These are phyloP conservation scores for Centella asiatica DNA, from an alignment of 129 eudicot genomes.

Conservation along the genomic window DNA sequence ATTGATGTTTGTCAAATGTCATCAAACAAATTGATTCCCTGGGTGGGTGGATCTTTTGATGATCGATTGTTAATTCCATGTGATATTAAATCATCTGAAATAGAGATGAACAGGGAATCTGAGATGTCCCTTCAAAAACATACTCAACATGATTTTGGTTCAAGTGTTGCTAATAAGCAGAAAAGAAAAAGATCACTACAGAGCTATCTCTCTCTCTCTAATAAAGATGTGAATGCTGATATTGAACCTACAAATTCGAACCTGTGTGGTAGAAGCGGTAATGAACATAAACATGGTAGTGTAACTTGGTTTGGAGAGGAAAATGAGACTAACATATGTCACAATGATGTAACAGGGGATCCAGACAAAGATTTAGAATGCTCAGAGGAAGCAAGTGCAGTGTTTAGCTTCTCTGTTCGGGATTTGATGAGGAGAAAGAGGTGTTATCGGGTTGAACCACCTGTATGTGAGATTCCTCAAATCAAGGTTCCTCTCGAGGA, in stretches of 20 bases:
- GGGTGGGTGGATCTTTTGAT: slow-evolving; percentile 51
- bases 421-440: slow-evolving; percentile 95
- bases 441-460: slow-evolving; percentile 32
- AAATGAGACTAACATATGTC: slow-evolving; percentile 11
- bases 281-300: slow-evolving; percentile 16
- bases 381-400: slow-evolving; percentile 21
- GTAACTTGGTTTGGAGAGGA: slow-evolving; percentile 3
- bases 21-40: slow-evolving; percentile 36
- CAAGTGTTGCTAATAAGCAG: slow-evolving; percentile 20
- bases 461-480: slow-evolving; percentile 24
- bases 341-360: slow-evolving; percentile 6
- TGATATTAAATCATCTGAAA: slow-evolving; percentile 24
- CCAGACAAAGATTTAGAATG: slow-evolving; percentile 11
- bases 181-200: slow-evolving; percentile 43
- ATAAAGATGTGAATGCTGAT: slow-evolving; percentile 22
- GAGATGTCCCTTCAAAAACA: slow-evolving; percentile 16
- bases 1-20: slow-evolving; percentile 17
- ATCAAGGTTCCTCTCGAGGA: slow-evolving; percentile 16
- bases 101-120: slow-evolving; percentile 15
- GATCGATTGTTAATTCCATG: slow-evolving; percentile 23
- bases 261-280: slow-evolving; percentile 14
- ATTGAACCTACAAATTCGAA: slow-evolving; percentile 15
- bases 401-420: slow-evolving; percentile 58
- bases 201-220: slow-evolving; percentile 55
- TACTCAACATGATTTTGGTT: slow-evolving; percentile 20